phyloP scores from a whole-genome alignment of 2,329 filamentous ascomycete genomes.

The Fusarium transvaalense region DNA sequence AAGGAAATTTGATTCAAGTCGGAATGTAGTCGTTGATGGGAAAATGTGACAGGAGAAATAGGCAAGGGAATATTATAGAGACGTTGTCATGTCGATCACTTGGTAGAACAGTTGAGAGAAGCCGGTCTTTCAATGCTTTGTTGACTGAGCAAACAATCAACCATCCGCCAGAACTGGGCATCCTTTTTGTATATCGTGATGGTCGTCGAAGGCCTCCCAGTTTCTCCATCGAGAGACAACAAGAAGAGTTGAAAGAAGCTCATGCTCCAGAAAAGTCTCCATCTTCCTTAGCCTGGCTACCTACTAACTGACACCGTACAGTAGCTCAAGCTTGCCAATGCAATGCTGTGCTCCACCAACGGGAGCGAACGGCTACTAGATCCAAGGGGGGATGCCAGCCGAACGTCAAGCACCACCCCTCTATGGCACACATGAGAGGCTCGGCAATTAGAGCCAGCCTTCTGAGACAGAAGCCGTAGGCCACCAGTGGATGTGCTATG shows the following conservation, averaged over 20 bases:
- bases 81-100: constrained; percentile 42
- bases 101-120: constrained; percentile 43
- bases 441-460: constrained; percentile 41
- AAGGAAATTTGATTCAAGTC: constrained; percentile 9
- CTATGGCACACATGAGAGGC: constrained; percentile 36
- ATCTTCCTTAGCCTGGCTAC: constrained; percentile 30
- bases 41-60: constrained; percentile 15
- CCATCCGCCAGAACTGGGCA: constrained; percentile 36
- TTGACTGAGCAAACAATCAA: constrained; percentile 34
- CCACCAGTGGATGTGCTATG: constrained; percentile 37
- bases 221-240: constrained; percentile 33
- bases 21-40: constrained; percentile 18
- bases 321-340: constrained; percentile 27
- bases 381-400: constrained; percentile 35
- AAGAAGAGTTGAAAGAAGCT: constrained; percentile 29
- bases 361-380: constrained; percentile 49
- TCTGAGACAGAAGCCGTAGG: constrained; percentile 32
- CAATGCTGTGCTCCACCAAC: constrained; percentile 42
- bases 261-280: constrained; percentile 42
- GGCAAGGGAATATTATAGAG: constrained; percentile 37
- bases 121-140: constrained; percentile 47
- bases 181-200: constrained; percentile 51
- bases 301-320: constrained; percentile 26
- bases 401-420: constrained; percentile 32
- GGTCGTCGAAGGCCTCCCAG: constrained; percentile 47